These are phyloP conservation scores for Rhizopus sp. DNA, from an alignment of 371 early-diverging fungal species.

Conservation along the genomic window DNA sequence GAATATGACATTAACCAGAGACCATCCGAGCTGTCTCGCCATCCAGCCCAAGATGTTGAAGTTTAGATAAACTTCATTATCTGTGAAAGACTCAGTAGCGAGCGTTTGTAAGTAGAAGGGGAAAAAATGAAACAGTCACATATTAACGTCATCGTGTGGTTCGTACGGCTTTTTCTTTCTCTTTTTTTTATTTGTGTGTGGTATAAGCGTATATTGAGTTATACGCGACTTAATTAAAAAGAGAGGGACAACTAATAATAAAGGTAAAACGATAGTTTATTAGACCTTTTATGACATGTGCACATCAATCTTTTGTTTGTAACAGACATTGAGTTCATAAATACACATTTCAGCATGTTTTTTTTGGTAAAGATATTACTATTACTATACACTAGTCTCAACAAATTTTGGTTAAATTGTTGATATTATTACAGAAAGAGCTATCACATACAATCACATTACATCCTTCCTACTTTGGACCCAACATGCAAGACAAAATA, in stretches of 20 bases:
- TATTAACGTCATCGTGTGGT: too few species aligned
- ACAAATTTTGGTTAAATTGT: background rate
- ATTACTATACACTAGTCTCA: background rate
- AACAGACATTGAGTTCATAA: background rate
- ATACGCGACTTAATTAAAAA: background rate
- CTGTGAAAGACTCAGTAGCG: background rate
- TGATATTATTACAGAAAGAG: conserved; percentile 59
- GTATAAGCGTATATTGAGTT: conserved; percentile 1
- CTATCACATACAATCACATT: conserved; percentile 90
- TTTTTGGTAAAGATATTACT: conserved; percentile 17
- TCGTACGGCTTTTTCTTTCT: background rate
- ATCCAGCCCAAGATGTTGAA: too few species aligned
- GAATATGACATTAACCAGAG: too few species aligned
- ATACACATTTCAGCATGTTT: conserved; percentile 13
- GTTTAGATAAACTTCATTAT: too few species aligned
- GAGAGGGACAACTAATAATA: background rate
- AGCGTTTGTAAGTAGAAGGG: background rate
- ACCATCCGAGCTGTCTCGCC: too few species aligned
- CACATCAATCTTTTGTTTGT: background rate
- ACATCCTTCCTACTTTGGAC: conserved; percentile 92
- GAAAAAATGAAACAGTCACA: background rate
- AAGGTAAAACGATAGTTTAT: background rate
- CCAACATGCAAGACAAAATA: conserved; percentile 78
- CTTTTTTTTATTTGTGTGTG: background rate
- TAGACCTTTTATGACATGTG: background rate